Evolutionary conservation across 2,329 filamentous ascomycete genomes (phyloP), one percentile per base, ranked within the genome.

Genomic region (Fusarium fujikuroi): DNA sequence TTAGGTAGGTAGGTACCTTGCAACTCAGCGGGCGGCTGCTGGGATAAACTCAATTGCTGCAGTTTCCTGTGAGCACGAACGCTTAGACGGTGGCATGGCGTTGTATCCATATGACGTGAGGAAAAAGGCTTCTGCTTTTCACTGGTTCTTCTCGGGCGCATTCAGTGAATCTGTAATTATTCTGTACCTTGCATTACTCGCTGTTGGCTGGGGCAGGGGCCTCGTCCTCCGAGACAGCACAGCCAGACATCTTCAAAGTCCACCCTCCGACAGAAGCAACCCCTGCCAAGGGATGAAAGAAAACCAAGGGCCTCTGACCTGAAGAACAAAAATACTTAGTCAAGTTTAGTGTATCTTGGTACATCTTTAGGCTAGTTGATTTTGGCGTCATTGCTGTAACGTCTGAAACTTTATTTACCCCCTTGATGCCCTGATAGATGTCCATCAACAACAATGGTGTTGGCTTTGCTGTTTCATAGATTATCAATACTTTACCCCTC

Each of bases 391-490:
- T 9, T 50, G 4, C 14, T 50, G 30, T 23, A 34, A 23, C 30
- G 47, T 19, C 47, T 7, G 15, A 34, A 23, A 23, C 47, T 34
- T 34, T 50, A n/a, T 32, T 50, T 32, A 18, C 14, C 47, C 16
- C 47, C 28, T 15, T 15, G 11, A 32, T 12, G 28, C 28, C 46
- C 28, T 50, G 49, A 28, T 19, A 56, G 40, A 63, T 58, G 49
- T 43, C 63, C 37, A n/a, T 40, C 59, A 63, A 49, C 32, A 28
- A 32, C 32, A 28, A 66, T 28, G 39, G 49, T 66, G 69, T 63
- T 69, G 73, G 43, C 57, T 68, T 52, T 32, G 40, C 28, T 64
- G 71, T 74, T 77, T 75, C 68, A 76, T 77, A 76, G 71, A 69
- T 46, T 49, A 53, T 64, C 62, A 46, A 59, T 53, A 39, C 23